Conservation (phyloP, 2,329 filamentous ascomycete species). For the Talaromyces pinophilus region DNA sequence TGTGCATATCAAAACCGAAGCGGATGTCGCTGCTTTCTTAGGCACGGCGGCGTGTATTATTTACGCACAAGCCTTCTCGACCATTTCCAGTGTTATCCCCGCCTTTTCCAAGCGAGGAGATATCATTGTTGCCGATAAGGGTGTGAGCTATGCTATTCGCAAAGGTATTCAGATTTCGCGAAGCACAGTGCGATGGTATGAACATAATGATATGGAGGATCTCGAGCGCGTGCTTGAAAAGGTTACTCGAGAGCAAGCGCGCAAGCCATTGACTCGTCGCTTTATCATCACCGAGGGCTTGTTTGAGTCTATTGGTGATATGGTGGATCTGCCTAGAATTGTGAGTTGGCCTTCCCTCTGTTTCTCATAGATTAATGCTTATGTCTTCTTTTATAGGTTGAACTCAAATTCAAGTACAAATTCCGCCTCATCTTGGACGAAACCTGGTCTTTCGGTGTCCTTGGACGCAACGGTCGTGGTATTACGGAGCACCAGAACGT, state of each 20-base stretch:
- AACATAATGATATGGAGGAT: slow-evolving; percentile 95
- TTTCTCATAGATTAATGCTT: slow-evolving; percentile 5
- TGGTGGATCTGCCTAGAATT: slow-evolving; percentile 79
- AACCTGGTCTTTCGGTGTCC: slow-evolving; percentile 93
- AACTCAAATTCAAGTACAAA: slow-evolving; percentile 94
- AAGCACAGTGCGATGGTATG: slow-evolving; percentile 89
- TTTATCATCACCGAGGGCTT: slow-evolving; percentile 96
- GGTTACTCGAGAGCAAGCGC: slow-evolving; percentile 82
- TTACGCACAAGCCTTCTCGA: slow-evolving; percentile 94
- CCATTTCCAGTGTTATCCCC: slow-evolving; percentile 94
- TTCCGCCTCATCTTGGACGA: slow-evolving; percentile 97
- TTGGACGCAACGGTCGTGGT: slow-evolving; percentile 86
- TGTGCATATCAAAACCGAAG: slow-evolving; percentile 95
- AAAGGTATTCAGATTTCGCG: slow-evolving; percentile 92
- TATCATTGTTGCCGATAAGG: slow-evolving; percentile 92
- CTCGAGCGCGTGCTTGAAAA: slow-evolving; percentile 81
- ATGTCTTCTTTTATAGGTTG: slow-evolving; percentile 58
- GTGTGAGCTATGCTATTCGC: slow-evolving; percentile 89
- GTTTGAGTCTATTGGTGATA: slow-evolving; percentile 87
- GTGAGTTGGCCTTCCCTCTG: slow-evolving; percentile 51
- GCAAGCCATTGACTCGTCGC: slow-evolving; percentile 83
- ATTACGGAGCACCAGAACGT: slow-evolving; percentile 97
- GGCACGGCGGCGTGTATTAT: slow-evolving; percentile 89
- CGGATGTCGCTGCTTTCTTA: slow-evolving; percentile 86
- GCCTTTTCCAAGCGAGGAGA: slow-evolving; percentile 96